Evolutionary conservation across 169 alveolate genomes (phyloP).

Genomic region (Eimeria acervulina): DNA sequence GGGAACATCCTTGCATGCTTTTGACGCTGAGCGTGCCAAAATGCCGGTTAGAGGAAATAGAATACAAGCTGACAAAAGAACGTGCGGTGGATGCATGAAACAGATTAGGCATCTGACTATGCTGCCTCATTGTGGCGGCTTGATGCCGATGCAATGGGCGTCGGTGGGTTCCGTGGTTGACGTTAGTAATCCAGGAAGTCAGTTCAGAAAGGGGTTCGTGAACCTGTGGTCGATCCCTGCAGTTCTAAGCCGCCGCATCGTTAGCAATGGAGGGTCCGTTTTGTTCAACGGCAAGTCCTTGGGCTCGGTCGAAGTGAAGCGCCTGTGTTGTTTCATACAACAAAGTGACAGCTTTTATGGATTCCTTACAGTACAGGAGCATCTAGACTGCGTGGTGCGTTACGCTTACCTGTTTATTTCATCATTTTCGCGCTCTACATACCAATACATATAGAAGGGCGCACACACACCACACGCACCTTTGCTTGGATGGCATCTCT

Average conservation of each 20-base stretch:
- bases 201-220: not conserved
- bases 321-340: constrained; percentile 91
- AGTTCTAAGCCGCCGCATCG: constrained; percentile 84
- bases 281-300: constrained; percentile 83
- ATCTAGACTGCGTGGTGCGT: constrained; percentile 82
- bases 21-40: not conserved
- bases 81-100: not conserved
- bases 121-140: not conserved
- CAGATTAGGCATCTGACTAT: not conserved
- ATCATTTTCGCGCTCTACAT: not conserved
- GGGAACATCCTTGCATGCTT: not conserved
- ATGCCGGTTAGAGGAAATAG: not conserved
- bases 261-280: constrained; percentile 83
- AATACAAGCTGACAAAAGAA: not conserved
- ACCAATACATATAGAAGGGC: not conserved
- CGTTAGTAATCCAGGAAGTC: not conserved
- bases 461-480: not conserved
- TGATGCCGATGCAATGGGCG: not conserved
- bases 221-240: not conserved
- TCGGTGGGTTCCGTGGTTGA: not conserved
- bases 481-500: not conserved
- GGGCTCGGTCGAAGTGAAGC: constrained; percentile 85
- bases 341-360: constrained; percentile 92
- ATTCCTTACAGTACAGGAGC: constrained; percentile 90
- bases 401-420: not conserved